Evolutionary conservation across 1,139 yeast genomes (phyloP).

Genomic region (Geotrichum cucujoidarum): DNA sequence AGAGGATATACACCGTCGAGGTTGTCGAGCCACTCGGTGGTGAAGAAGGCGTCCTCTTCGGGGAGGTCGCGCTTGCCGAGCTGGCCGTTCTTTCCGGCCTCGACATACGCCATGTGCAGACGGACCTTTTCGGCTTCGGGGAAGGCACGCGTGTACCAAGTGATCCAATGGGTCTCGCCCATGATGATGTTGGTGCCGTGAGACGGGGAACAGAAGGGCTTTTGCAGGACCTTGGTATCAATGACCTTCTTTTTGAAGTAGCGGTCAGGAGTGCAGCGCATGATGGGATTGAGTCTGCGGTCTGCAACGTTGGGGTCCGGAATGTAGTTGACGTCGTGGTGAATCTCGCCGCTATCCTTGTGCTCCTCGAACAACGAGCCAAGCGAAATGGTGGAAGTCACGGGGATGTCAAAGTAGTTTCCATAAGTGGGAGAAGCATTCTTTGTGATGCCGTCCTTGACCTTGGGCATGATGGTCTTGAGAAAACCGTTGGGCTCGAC

Average conservation of each 20-base stretch:
- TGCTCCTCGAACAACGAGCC: conserved; percentile 22
- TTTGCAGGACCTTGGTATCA: conserved; percentile 48
- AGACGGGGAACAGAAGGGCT: conserved; percentile 77
- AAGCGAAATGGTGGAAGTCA: conserved; percentile 39
- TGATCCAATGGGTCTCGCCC: conserved; percentile 64
- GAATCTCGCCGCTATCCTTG: conserved; percentile 19
- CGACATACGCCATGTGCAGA: conserved; percentile 61
- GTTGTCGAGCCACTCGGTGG: conserved; percentile 67
- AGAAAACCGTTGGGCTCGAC: conserved; percentile 76
- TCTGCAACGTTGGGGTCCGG: conserved; percentile 49
- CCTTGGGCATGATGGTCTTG: conserved; percentile 66
- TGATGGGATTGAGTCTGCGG: conserved; percentile 65
- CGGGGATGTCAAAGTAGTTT: conserved; percentile 68
- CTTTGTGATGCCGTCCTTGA: conserved; percentile 64
- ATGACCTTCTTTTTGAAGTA: conserved; percentile 62
- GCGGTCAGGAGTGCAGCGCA: conserved; percentile 78
- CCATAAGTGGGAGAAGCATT: conserved; percentile 67
- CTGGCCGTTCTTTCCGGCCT: conserved; percentile 51
- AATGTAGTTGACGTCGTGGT: conserved; percentile 46
- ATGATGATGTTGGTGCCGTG: conserved; percentile 53
- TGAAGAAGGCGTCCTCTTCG: conserved; percentile 49
- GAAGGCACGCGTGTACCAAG: conserved; percentile 70
- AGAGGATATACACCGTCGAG: conserved; percentile 61
- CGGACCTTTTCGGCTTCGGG: conserved; percentile 52
- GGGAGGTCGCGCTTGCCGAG: conserved; percentile 32